These are phyloP conservation scores for Apiospora hydei DNA, from an alignment of 2,329 filamentous ascomycete species.

Conservation along the genomic window DNA sequence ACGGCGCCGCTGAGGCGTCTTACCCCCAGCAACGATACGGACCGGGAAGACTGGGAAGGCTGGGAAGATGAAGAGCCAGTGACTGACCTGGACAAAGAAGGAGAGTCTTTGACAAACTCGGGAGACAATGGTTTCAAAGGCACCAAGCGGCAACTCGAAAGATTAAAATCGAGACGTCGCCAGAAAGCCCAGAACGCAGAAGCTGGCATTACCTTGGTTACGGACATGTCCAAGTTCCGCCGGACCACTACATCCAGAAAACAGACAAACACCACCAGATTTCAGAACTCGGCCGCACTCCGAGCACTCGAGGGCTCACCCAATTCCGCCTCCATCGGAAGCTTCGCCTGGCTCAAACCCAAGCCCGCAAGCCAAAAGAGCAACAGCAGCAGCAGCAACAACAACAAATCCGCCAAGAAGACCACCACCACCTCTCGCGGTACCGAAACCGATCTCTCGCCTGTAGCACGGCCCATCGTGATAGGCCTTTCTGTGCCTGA, in stretches of 20 bases:
- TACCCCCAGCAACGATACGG: constrained; percentile 32
- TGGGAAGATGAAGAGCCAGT: constrained; percentile 35
- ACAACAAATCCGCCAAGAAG: constrained; percentile 38
- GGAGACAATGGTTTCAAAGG: constrained; percentile 30
- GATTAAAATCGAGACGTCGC: constrained; percentile 28
- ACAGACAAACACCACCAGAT: constrained; percentile 48
- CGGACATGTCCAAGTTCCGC: constrained; percentile 67
- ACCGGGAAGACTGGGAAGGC: constrained; percentile 45
- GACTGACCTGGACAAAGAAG: constrained; percentile 28
- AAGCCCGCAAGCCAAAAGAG: constrained; percentile 39
- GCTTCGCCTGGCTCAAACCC: constrained; percentile 63
- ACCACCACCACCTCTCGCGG: constrained; percentile 32
- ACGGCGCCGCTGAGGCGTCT: constrained; percentile 34
- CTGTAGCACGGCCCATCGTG: constrained; percentile 73
- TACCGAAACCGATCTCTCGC: constrained; percentile 62
- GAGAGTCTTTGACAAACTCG: constrained; percentile 36
- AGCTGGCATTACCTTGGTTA: constrained; percentile 73
- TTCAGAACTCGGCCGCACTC: constrained; percentile 66
- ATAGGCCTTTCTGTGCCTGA: constrained; percentile 74
- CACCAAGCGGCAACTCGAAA: constrained; percentile 25
- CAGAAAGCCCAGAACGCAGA: constrained; percentile 59
- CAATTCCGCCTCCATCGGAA: constrained; percentile 61
- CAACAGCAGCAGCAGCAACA: constrained; percentile 34
- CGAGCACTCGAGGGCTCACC: constrained; percentile 65
- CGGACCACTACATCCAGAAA: constrained; percentile 50